phyloP scores from a whole-genome alignment of 2,329 filamentous ascomycete genomes.

The Elsinoe ampelina region DNA sequence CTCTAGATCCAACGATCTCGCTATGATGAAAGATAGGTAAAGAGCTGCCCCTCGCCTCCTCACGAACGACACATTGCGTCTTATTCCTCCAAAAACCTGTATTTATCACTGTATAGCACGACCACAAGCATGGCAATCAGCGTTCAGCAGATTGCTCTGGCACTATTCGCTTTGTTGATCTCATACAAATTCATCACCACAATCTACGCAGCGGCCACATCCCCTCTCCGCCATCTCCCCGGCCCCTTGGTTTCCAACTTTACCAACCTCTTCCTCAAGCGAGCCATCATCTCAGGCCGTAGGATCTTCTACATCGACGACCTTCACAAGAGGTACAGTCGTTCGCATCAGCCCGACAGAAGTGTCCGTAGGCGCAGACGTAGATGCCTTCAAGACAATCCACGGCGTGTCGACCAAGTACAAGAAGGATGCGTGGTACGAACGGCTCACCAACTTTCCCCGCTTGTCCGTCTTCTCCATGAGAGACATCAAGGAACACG shows the following conservation, averaged over 20 bases:
- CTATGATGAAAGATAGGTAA: no score
- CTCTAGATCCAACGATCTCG: no score
- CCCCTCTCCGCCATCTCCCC: slow-evolving; percentile 23
- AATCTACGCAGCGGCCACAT: slow-evolving; percentile 14
- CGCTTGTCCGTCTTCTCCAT: slow-evolving; percentile 29
- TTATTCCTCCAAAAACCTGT: no score
- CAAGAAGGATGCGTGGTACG: slow-evolving; percentile 25
- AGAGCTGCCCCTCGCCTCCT: no score
- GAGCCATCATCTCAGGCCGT: slow-evolving; percentile 30
- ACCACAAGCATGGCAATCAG: neutral
- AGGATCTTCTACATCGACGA: slow-evolving; percentile 31
- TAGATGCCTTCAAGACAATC: slow-evolving; percentile 24
- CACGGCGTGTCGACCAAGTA: slow-evolving; percentile 23
- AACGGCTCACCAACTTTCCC: slow-evolving; percentile 17
- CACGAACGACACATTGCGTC: no score
- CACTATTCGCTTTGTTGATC: neutral
- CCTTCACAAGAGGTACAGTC: slow-evolving; percentile 31
- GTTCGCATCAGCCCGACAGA: slow-evolving; percentile 28
- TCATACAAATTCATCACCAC: neutral
- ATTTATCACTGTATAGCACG: neutral
- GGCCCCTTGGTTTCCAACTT: slow-evolving; percentile 23
- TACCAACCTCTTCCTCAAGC: slow-evolving; percentile 27
- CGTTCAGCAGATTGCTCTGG: neutral
- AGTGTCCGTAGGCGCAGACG: slow-evolving; percentile 22
- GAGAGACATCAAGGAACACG: slow-evolving; percentile 26